Conservation (phyloP, 2,329 filamentous ascomycete genomes). For the Penicillium occitanis region DNA sequence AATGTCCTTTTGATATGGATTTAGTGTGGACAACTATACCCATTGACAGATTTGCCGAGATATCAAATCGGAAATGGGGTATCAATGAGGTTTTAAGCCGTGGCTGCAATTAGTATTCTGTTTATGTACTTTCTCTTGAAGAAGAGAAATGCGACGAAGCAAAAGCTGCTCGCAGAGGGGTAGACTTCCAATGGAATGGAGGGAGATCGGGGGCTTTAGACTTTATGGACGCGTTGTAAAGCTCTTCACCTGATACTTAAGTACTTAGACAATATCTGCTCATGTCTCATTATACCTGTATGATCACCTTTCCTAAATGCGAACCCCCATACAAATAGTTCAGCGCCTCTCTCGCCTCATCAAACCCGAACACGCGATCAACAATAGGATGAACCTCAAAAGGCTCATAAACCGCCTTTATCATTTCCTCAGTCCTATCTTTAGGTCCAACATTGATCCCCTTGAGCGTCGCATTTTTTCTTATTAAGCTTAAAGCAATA, state of each 20-base stretch:
- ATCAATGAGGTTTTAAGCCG: background rate
- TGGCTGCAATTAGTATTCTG: background rate
- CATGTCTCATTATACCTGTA: background rate
- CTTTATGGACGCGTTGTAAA: background rate
- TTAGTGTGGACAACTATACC: background rate
- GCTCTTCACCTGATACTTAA: background rate
- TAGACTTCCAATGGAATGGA: background rate
- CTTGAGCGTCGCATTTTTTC: constrained; percentile 54
- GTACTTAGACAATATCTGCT: background rate
- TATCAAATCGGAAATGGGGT: background rate
- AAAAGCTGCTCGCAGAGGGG: background rate
- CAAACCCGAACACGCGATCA: constrained; percentile 56
- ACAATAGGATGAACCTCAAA: constrained; percentile 46
- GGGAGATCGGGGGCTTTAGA: background rate
- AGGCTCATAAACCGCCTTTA: constrained; percentile 32
- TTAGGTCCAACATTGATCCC: constrained; percentile 64
- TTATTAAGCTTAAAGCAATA: constrained; percentile 60
- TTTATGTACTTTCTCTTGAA: background rate
- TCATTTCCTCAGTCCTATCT: constrained; percentile 50
- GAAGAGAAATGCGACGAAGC: background rate
- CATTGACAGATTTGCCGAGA: background rate
- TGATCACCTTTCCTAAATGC: background rate
- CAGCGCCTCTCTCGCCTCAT: constrained; percentile 54
- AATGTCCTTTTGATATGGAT: no score
- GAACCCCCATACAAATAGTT: constrained; percentile 52